Evolutionary conservation across 1,139 yeast genomes (phyloP).

Genomic region (Geotrichum klebahnii): DNA sequence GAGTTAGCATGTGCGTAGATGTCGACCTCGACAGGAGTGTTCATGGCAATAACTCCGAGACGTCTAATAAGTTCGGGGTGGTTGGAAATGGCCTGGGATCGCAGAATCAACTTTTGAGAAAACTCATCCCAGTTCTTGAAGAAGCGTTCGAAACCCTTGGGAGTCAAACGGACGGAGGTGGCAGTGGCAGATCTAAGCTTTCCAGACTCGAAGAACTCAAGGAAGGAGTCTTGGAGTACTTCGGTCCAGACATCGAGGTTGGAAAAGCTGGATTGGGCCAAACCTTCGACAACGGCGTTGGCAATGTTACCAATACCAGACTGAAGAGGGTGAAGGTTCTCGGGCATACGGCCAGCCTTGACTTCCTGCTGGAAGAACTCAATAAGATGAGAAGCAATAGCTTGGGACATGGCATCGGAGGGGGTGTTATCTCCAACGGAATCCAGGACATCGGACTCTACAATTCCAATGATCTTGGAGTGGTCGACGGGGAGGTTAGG

Average conservation of each 20-base stretch:
- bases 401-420: slow-evolving; percentile 71
- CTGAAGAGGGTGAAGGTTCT: slow-evolving; percentile 88
- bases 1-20: slow-evolving; percentile 98
- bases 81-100: slow-evolving; percentile 93
- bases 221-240: slow-evolving; percentile 94
- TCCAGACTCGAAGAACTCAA: slow-evolving; percentile 89
- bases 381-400: slow-evolving; percentile 78
- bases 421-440: slow-evolving; percentile 86
- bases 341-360: slow-evolving; percentile 81
- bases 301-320: slow-evolving; percentile 98
- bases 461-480: slow-evolving; percentile 80
- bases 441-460: slow-evolving; percentile 72
- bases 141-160: slow-evolving; percentile 79
- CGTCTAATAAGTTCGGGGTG: slow-evolving; percentile 95
- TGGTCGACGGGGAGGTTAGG: slow-evolving; percentile 83
- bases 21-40: slow-evolving; percentile 97
- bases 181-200: slow-evolving; percentile 92
- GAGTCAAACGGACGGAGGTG: slow-evolving; percentile 90
- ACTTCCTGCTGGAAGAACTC: slow-evolving; percentile 92
- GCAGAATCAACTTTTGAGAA: slow-evolving; percentile 74
- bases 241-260: slow-evolving; percentile 95
- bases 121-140: slow-evolving; percentile 86
- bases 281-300: slow-evolving; percentile 94
- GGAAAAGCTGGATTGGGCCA: slow-evolving; percentile 79
- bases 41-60: slow-evolving; percentile 97